Conservation (phyloP, 805 yeast genomes). For the Soucietia sequanensis region DNA sequence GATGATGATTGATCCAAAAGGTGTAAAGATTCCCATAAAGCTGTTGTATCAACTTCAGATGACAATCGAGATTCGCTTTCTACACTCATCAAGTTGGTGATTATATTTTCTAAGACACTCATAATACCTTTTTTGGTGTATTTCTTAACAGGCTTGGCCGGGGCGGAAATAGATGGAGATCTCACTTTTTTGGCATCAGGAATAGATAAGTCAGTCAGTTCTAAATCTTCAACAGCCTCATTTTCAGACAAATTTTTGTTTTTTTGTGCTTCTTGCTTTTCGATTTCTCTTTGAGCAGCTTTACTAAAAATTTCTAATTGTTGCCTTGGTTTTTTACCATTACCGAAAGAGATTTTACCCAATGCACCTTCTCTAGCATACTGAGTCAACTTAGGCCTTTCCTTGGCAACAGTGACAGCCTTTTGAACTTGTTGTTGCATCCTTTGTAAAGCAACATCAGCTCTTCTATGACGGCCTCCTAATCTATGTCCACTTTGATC, state of each 20-base stretch:
- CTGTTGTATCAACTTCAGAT: slow-evolving; percentile 33
- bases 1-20: slow-evolving; percentile 61
- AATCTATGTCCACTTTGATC: slow-evolving; percentile 89
- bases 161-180: slow-evolving; percentile 32
- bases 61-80: slow-evolving; percentile 58
- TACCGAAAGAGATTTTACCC: slow-evolving; percentile 78
- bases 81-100: slow-evolving; percentile 69
- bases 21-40: slow-evolving; percentile 76
- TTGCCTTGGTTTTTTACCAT: slow-evolving; percentile 85
- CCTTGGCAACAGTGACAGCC: slow-evolving; percentile 94
- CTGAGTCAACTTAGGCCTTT: slow-evolving; percentile 66
- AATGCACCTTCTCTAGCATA: slow-evolving; percentile 81
- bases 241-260: slow-evolving; percentile 15
- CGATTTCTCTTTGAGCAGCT: slow-evolving; percentile 48
- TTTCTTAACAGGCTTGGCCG: slow-evolving; percentile 27
- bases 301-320: slow-evolving; percentile 65
- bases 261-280: slow-evolving; percentile 28
- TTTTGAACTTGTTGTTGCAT: slow-evolving; percentile 98
- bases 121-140: slow-evolving; percentile 48
- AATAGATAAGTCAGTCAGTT: slow-evolving; percentile 13
- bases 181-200: slow-evolving; percentile 22
- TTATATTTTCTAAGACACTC: slow-evolving; percentile 73
- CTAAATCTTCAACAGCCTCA: slow-evolving; percentile 14
- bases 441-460: slow-evolving; percentile 89
- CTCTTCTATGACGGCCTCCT: slow-evolving; percentile 81